Evolutionary conservation across 257 asterid species (phyloP), one percentile per base, ranked within the genome.

Genomic region (Ocimum tenuiflorum): DNA sequence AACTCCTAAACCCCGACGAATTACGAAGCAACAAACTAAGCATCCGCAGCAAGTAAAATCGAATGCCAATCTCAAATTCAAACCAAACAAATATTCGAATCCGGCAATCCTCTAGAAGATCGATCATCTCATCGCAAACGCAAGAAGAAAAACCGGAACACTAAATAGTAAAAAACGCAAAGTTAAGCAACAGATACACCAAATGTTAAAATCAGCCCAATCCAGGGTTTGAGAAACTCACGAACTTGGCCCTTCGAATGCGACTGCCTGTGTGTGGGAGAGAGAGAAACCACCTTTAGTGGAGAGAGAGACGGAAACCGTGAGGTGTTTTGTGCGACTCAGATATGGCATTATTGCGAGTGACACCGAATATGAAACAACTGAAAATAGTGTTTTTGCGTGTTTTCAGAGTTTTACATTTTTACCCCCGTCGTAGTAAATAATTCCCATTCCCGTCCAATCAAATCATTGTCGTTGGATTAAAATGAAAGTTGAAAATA

Each of bases 191-290:
- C 51, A 43, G 63, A 35, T 29, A 50, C 48, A 69, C 69, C 75
- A 57, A 64, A 69, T 43, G 50, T 3, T 23, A 1, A 41, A 72
- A 67, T 48, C 63, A 64, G 47, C 46, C 18, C 64, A 64, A 73
- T 31, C 69, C 76, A 79, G 83, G 78, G 80, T 79, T 80, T 62
- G 77, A 63, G 69, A 76, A 54, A 73, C 80, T 77, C 62, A 73
- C 83, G 55, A 73, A 58, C 20, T 38, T 46, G 73, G 62, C 66
- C 51, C 47, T 56, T 60, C 65, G 54, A 72, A 73, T 63, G 41
- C 48, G 73, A 68, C 53, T 57, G 68, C 39, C 17, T 39, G 24
- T 18, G 70, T 5, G 50, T 3, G 74, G 35, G 23, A n/a, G 73
- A 13, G 63, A 12, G 56, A 24, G 68, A 51, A 33, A 43, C 46